phyloP scores from a whole-genome alignment of 2,329 filamentous ascomycete genomes.

The Aspergillus puulaauensis region DNA sequence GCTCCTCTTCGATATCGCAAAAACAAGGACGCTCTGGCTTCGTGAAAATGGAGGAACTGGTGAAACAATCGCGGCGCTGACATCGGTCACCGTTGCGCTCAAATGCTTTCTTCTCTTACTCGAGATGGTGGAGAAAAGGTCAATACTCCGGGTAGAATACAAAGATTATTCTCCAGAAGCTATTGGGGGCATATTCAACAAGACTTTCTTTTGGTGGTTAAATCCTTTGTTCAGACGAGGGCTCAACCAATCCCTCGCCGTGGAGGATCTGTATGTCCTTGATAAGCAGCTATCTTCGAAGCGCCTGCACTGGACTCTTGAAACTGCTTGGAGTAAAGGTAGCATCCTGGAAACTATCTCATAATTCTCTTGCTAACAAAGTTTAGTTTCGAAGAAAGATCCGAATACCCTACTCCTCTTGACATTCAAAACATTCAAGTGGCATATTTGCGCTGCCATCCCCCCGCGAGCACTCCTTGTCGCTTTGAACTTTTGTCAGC shows the following conservation, averaged over 20 bases:
- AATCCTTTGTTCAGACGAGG: constrained; percentile 52
- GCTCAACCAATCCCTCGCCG: constrained; percentile 43
- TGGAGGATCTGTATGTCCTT: constrained; percentile 47
- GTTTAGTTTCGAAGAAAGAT: constrained; percentile 24
- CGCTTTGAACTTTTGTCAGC: constrained; percentile 39
- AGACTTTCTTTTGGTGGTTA: constrained; percentile 55
- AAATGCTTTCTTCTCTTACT: constrained; percentile 47
- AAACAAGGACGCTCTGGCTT: constrained; percentile 47
- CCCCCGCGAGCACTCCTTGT: constrained; percentile 35
- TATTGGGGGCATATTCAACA: constrained; percentile 52
- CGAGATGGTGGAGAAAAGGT: constrained; percentile 48
- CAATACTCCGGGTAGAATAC: constrained; percentile 41
- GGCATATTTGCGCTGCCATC: constrained; percentile 33
- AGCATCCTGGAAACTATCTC: neutral
- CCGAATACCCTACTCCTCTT: constrained; percentile 31
- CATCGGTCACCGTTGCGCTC: constrained; percentile 42
- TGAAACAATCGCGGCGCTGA: constrained; percentile 42
- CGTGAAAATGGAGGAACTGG: constrained; percentile 27
- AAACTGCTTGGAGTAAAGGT: constrained; percentile 43
- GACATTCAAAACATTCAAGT: constrained; percentile 32
- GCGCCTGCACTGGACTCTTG: constrained; percentile 39
- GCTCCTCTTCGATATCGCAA: constrained; percentile 47
- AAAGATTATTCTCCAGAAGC: constrained; percentile 49
- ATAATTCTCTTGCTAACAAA: constrained; percentile 13
- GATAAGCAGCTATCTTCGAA: constrained; percentile 48